phyloP scores from a whole-genome alignment of 805 yeast species.

The Saturnispora quitensis region DNA sequence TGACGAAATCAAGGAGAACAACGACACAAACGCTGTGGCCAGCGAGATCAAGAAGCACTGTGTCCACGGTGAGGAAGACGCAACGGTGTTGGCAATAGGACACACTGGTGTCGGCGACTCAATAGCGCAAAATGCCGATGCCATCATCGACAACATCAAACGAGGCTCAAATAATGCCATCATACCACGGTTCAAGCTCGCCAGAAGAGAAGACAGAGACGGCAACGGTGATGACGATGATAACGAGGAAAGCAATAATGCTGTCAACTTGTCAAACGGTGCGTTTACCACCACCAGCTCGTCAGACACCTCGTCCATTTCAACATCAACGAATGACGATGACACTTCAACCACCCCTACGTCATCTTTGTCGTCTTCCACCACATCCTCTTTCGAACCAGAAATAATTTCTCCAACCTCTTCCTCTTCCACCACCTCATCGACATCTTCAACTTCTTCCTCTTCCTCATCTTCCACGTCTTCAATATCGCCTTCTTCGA shows the following conservation, averaged over 20 bases:
- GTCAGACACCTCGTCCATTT: background rate
- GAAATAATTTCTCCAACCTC: background rate
- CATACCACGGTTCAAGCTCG: slow-evolving; percentile 22
- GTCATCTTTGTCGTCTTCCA: slow-evolving; percentile 6
- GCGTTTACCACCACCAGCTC: background rate
- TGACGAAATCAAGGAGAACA: background rate
- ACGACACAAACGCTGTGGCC: background rate
- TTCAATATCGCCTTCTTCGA: slow-evolving; percentile 8
- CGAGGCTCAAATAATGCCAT: slow-evolving; percentile 20
- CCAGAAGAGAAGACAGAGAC: slow-evolving; percentile 17
- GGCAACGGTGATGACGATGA: background rate
- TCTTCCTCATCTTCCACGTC: slow-evolving; percentile 1
- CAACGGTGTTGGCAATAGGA: background rate
- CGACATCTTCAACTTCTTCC: slow-evolving; percentile 7
- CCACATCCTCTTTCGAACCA: background rate
- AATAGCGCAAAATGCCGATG: slow-evolving; percentile 9
- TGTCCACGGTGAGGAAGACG: background rate
- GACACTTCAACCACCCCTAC: slow-evolving; percentile 12
- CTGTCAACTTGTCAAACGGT: background rate
- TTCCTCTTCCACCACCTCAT: slow-evolving; percentile 8
- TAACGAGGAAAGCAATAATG: background rate
- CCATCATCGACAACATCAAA: slow-evolving; percentile 19
- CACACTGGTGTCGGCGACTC: background rate
- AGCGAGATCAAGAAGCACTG: background rate
- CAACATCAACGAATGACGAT: background rate